Evolutionary conservation across 2,329 filamentous ascomycete species (phyloP).

Genomic region (Samsoniella hepiali): DNA sequence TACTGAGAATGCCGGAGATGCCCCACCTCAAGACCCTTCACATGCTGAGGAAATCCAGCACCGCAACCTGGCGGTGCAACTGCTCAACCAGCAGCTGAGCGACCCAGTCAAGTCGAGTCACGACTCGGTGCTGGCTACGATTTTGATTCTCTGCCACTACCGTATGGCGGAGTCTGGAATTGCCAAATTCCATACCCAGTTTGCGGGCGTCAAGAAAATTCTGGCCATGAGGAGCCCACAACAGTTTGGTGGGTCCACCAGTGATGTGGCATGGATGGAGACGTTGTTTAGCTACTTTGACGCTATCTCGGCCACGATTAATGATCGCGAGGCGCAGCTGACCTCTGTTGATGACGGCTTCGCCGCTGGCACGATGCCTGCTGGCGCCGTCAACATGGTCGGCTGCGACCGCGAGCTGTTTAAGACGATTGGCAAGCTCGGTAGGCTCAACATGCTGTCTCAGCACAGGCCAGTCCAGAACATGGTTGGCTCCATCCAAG

Average conservation of each 20-base stretch:
- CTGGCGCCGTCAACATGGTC: slow-evolving; percentile 77
- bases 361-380: slow-evolving; percentile 49
- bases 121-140: slow-evolving; percentile 82
- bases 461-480: slow-evolving; percentile 60
- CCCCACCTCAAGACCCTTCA: slow-evolving; percentile 59
- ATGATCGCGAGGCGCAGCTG: slow-evolving; percentile 84
- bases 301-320: slow-evolving; percentile 86
- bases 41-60: slow-evolving; percentile 82
- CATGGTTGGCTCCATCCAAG: slow-evolving; percentile 21
- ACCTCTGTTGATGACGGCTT: slow-evolving; percentile 59
- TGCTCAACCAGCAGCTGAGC: slow-evolving; percentile 80
- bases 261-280: slow-evolving; percentile 85
- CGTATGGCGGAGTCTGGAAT: slow-evolving; percentile 92
- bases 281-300: slow-evolving; percentile 94
- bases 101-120: slow-evolving; percentile 72
- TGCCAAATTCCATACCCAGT: slow-evolving; percentile 88
- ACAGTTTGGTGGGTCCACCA: slow-evolving; percentile 44
- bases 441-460: slow-evolving; percentile 78
- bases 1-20: slow-evolving; percentile 43
- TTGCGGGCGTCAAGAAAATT: slow-evolving; percentile 89
- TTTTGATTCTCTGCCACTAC: slow-evolving; percentile 85
- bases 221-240: slow-evolving; percentile 69
- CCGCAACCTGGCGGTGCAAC: slow-evolving; percentile 71
- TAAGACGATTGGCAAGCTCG: slow-evolving; percentile 78
- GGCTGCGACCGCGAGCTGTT: slow-evolving; percentile 86